Percentiles rank a stretch among this genome's conserved stretches.
Evolutionary conservation across 129 eudicot genomes (phyloP).

Genomic region (Ambrosia artemisiifolia): DNA sequence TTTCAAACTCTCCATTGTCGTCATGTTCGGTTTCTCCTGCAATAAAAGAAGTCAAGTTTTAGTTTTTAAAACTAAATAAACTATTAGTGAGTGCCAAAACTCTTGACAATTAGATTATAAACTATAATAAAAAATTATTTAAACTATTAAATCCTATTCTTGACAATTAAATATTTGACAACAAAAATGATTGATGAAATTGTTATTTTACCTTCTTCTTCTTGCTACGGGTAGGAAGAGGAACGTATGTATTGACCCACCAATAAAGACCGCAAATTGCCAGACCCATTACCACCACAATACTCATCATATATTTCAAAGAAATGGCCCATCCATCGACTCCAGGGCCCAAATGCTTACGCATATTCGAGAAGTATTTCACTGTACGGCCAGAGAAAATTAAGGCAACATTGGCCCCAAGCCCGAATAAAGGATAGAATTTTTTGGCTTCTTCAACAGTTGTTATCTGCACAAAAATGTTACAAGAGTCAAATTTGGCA

Average conservation of each 20-base stretch:
- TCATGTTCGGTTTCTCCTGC: slow-evolving; percentile 95
- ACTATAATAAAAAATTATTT: neutral
- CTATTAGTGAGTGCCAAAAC: neutral
- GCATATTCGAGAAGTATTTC: slow-evolving; percentile 84
- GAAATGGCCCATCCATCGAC: slow-evolving; percentile 99
- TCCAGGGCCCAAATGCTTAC: slow-evolving; percentile 83
- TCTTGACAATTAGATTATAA: neutral
- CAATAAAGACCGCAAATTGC: slow-evolving; percentile 81
- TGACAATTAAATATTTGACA: neutral
- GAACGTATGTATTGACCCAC: slow-evolving; percentile 94
- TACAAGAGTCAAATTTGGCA: neutral
- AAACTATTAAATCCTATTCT: too few species aligned
- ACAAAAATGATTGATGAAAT: neutral
- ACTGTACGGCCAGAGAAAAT: slow-evolving; percentile 98
- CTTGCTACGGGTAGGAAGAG: slow-evolving; percentile 88
- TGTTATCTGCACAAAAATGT: slow-evolving; percentile 61
- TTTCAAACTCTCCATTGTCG: slow-evolving; percentile 97
- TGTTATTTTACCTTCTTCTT: slow-evolving; percentile 79
- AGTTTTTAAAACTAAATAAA: neutral
- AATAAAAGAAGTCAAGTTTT: slow-evolving; percentile 1
- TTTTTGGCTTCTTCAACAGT: slow-evolving; percentile 95
- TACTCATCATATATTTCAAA: slow-evolving; percentile 93
- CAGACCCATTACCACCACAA: slow-evolving; percentile 86
- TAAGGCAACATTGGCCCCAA: slow-evolving; percentile 96
- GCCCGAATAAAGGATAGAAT: slow-evolving; percentile 92